Evolutionary conservation across 2,329 filamentous ascomycete species (phyloP), one percentile per base, ranked within the genome.

Genomic region (Fusarium sp.): DNA sequence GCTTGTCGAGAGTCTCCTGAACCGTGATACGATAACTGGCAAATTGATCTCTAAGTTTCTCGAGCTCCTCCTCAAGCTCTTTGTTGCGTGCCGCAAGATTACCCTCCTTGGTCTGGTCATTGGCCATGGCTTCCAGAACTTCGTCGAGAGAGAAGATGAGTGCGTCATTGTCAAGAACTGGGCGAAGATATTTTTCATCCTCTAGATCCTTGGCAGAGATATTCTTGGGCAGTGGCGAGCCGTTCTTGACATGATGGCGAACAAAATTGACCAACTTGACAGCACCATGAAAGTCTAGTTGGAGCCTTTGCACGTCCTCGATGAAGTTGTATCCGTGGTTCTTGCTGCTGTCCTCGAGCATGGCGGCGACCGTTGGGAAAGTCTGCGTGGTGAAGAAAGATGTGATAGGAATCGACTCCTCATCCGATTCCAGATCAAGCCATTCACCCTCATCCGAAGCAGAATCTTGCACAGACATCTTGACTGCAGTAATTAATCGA

Each of bases 121-220:
- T 83, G 22, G 69, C 57, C 22, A 68, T 61, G 34, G 54, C 52
- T 54, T 79, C 78, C 15, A 97, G 84, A 15, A 83, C 70, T 67
- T 98, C 96, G 69, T 97, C 95, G 22, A 99, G 84, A 59, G 88
- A 92, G 77, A 97, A 94, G 32, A 99, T 88, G 56, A 98, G 84
- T 6, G 94, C 92, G 78, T 99, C 96, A 72, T 98, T 94, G 62
- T 96, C 91, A 10, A 99, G 82, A 6, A 94, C 90, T 0, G 96
- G 96, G 77, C 92, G 92, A 62, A 99, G 84, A 76, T 90, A 97
- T 70, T 87, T 86, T 69, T 98, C 95, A 66, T 94, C 88, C n/a
- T 89, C 85, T 67, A 98, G 90, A 27, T 89, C 84, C 4, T 84
- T 82, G 38, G 83, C 83, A 5, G 88, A 84, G 62, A 93, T 89